Percentiles rank a stretch among this genome's conserved stretches.
Conservation (phyloP, 2,329 filamentous ascomycete genomes). For the Fusarium albidum region DNA sequence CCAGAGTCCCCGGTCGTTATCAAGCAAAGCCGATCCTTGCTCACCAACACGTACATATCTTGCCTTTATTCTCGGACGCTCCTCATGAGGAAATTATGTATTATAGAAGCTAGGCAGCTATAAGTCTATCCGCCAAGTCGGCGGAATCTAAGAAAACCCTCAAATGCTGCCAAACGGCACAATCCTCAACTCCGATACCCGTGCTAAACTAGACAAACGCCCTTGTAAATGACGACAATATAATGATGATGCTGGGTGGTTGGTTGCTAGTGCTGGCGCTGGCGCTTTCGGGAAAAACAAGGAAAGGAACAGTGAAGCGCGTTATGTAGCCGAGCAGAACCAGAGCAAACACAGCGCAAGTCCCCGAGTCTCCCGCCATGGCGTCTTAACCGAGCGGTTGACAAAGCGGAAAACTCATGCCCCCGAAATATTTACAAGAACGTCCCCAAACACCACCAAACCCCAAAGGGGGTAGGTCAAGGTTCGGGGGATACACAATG, state of each 20-base stretch:
- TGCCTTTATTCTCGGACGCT: slow-evolving; percentile 5
- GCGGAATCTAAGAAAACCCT: slow-evolving; percentile 22
- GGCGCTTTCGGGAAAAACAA: slow-evolving; percentile 20
- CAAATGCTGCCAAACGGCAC: slow-evolving; percentile 11
- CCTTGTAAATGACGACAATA: slow-evolving; percentile 31
- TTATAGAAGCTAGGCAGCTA: slow-evolving; percentile 24
- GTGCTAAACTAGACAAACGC: slow-evolving; percentile 40
- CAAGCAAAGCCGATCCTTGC: slow-evolving; percentile 15
- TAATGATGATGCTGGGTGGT: slow-evolving; percentile 24
- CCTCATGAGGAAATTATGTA: slow-evolving; percentile 2
- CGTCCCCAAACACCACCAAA: slow-evolving; percentile 6
- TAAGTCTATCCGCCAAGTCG: slow-evolving; percentile 25
- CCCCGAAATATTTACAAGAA: slow-evolving; percentile 39
- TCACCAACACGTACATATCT: slow-evolving; percentile 15
- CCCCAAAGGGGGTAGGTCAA: background rate
- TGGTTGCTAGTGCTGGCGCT: background rate
- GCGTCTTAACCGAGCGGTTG: slow-evolving; percentile 29
- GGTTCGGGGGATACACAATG: slow-evolving; percentile 5
- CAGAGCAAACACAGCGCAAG: slow-evolving; percentile 6
- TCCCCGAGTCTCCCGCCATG: slow-evolving; percentile 21
- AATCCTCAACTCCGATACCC: slow-evolving; percentile 35
- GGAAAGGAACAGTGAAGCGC: slow-evolving; percentile 19
- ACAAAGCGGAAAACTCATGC: slow-evolving; percentile 14
- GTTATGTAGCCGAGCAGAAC: slow-evolving; percentile 16
- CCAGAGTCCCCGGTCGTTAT: slow-evolving; percentile 2